Conservation (phyloP, 2,329 filamentous ascomycete species). For the Alternaria dauci region DNA sequence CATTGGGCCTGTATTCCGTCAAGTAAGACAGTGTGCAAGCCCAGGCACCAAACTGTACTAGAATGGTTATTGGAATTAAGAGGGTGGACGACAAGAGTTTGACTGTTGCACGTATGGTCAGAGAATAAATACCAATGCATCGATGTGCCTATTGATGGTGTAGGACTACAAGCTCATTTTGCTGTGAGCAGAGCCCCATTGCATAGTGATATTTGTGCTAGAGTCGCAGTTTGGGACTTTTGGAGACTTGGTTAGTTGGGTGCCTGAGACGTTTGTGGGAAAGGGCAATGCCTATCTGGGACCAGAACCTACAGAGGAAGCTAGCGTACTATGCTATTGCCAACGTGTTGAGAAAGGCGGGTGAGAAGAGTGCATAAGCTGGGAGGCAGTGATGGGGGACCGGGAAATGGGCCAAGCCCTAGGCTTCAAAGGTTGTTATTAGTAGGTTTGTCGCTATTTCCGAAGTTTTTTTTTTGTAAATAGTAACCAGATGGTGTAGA, state of each 20-base stretch:
- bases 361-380: not conserved
- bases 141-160: conserved; percentile 64
- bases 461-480: not conserved
- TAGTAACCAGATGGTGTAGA: not conserved
- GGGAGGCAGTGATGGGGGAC: not conserved
- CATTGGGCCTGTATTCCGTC: conserved; percentile 65
- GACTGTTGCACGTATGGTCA: conserved; percentile 44
- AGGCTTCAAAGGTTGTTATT: not conserved
- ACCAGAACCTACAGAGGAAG: conserved; percentile 41
- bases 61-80: conserved; percentile 72
- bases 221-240: conserved; percentile 55
- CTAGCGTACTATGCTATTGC: conserved; percentile 48
- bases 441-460: not conserved
- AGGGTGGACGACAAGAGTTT: conserved; percentile 58
- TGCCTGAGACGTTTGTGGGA: conserved; percentile 48
- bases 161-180: conserved; percentile 70
- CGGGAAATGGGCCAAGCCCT: not conserved
- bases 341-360: conserved; percentile 32
- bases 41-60: conserved; percentile 67
- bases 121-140: conserved; percentile 48
- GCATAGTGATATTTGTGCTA: conserved; percentile 54
- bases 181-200: conserved; percentile 63
- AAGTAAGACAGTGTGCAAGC: conserved; percentile 62
- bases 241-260: conserved; percentile 53
- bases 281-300: conserved; percentile 46